Conservation (phyloP, 257 asterid genomes). For the Eucommia ulmoides region DNA sequence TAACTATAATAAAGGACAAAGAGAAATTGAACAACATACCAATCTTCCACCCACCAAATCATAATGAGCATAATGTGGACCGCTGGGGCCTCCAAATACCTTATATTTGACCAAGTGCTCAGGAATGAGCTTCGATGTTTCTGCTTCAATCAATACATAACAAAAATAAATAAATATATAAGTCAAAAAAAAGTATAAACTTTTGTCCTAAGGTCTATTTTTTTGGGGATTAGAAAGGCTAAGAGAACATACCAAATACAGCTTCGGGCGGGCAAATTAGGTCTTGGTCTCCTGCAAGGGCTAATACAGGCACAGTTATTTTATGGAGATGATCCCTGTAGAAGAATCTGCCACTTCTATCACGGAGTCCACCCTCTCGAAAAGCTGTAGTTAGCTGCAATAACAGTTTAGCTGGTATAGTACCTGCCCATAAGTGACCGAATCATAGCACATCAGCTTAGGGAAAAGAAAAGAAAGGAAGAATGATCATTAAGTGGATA, state of each 20-base stretch:
- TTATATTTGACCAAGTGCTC: slow-evolving; percentile 64
- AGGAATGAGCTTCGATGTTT: slow-evolving; percentile 67
- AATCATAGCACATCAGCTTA: no score
- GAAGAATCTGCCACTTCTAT: slow-evolving; percentile 58
- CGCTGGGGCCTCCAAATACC: slow-evolving; percentile 61
- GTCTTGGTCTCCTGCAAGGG: slow-evolving; percentile 89
- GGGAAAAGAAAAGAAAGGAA: no score
- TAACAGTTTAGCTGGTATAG: slow-evolving; percentile 78
- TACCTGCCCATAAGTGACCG: slow-evolving; percentile 53
- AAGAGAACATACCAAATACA: slow-evolving; percentile 73
- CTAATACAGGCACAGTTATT: slow-evolving; percentile 60
- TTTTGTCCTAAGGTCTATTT: not conserved
- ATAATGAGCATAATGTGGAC: slow-evolving; percentile 97
- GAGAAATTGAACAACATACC: slow-evolving; percentile 33
- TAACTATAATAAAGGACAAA: slow-evolving; percentile 3
- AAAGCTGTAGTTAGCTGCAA: slow-evolving; percentile 80
- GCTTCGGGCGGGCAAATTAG: slow-evolving; percentile 96
- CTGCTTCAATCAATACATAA: slow-evolving; percentile 27
- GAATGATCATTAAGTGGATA: no score
- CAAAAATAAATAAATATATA: slow-evolving; percentile 2
- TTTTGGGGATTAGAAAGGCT: no score
- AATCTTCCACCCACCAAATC: slow-evolving; percentile 87
- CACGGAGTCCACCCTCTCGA: slow-evolving; percentile 83
- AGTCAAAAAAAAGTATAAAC: not conserved
- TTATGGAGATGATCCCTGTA: slow-evolving; percentile 77